Evolutionary conservation across 768 basidiomycete species (phyloP).

Genomic region (Pleurotus ostreatus): DNA sequence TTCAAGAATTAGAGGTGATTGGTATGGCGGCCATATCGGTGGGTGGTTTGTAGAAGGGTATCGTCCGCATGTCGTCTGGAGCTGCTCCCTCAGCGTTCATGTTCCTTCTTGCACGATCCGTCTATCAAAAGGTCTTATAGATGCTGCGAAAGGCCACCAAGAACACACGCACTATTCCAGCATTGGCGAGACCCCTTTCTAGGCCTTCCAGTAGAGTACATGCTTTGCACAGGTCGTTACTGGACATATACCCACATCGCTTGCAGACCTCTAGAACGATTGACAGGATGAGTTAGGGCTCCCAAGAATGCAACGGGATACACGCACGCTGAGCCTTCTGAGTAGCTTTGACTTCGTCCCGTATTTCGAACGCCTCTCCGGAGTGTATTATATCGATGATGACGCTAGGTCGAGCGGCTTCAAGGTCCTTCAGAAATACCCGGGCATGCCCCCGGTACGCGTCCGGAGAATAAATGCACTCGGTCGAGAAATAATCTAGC

Average conservation of each 20-base stretch:
- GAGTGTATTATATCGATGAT: slow-evolving; percentile 98
- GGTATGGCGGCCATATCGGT: no score
- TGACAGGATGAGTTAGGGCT: slow-evolving; percentile 9
- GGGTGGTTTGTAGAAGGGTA: slow-evolving; percentile 59
- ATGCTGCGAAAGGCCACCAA: background rate
- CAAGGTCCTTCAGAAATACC: slow-evolving; percentile 90
- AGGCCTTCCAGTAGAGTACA: slow-evolving; percentile 88
- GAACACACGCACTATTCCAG: slow-evolving; percentile 50
- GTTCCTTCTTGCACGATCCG: slow-evolving; percentile 62
- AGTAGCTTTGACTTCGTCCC: slow-evolving; percentile 76
- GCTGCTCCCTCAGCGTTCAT: slow-evolving; percentile 54
- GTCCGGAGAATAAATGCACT: slow-evolving; percentile 98
- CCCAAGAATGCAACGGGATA: background rate
- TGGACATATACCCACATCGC: slow-evolving; percentile 93
- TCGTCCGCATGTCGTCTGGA: slow-evolving; percentile 70
- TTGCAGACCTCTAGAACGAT: slow-evolving; percentile 71
- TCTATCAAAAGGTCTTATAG: slow-evolving; percentile 32
- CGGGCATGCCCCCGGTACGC: slow-evolving; percentile 97
- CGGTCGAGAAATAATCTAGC: slow-evolving; percentile 97
- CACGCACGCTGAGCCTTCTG: slow-evolving; percentile 83
- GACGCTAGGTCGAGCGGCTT: slow-evolving; percentile 88
- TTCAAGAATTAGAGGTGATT: no score
- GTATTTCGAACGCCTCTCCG: slow-evolving; percentile 87
- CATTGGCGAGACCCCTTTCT: slow-evolving; percentile 72
- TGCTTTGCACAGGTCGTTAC: slow-evolving; percentile 95